Evolutionary conservation across 768 basidiomycete species (phyloP), one percentile per base, ranked within the genome.

Genomic region (Calocybe gangraenosa): DNA sequence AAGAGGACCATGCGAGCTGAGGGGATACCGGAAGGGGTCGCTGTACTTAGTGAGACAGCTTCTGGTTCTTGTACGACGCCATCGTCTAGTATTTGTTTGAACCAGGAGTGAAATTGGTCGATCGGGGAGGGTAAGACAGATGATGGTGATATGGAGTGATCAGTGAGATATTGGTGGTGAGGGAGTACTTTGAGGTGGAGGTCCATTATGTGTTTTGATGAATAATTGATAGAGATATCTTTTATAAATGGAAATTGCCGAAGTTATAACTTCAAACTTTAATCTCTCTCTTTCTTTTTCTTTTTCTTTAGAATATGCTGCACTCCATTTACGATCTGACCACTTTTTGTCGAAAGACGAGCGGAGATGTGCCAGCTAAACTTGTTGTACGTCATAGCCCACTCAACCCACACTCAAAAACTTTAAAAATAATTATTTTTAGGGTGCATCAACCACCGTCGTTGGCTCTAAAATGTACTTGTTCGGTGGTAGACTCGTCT

Each of bases 381-480:
- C 82, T 93, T 35, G 87, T 94, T 47, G 90, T 90, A 71, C 47
- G 87, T 74, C 7, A 30, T 18, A 23, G n/a, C n/a, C n/a, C n/a
- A n/a, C n/a, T n/a, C n/a, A n/a, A n/a, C 11, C 11, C 11, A 5
- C 11, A 28, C 11, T 28, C 25, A 28, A 5, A 28, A 28, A 11
- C 11, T 11, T 5, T 11, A 6, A 28, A 35, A 19, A 52, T 42
- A 48, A 48, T 45, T 31, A 47, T 9, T 23, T 44, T 18, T 10
- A 90, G 87, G 92, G 92, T 44, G 87, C 92, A 18, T 91, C 89
- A 7, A 89, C 89, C n/a, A 93, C 92, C 32, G 84, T 92, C 48
- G 78, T 92, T 25, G 88, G 87, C 38, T 84, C 85, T 36, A 86
- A 86, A 64, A 79, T 93, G 78, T 95, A 88, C 61, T 79, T 96